phyloP scores from a whole-genome alignment of 495 filamentous ascomycete genomes.

The Penicillium herquei region DNA sequence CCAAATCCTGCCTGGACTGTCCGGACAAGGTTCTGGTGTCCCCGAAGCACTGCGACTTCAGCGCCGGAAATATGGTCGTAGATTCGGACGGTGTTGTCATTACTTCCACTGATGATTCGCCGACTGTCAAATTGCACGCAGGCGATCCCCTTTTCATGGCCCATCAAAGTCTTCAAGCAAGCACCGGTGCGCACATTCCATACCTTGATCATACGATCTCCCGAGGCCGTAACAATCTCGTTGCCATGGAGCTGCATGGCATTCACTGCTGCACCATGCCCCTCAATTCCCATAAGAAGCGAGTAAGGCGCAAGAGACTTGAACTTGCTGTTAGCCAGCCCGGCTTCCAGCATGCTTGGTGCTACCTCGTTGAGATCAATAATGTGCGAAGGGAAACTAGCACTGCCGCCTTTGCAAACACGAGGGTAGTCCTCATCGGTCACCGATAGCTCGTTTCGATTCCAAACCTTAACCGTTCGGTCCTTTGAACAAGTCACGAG shows the following conservation, averaged over 20 bases:
- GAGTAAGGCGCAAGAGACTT: constrained; percentile 57
- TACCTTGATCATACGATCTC: constrained; percentile 85
- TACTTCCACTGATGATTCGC: constrained; percentile 93
- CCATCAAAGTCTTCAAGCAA: constrained; percentile 73
- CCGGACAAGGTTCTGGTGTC: constrained; percentile 80
- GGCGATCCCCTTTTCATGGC: constrained; percentile 93
- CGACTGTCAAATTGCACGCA: constrained; percentile 97
- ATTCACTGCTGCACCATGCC: constrained; percentile 91
- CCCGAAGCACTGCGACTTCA: constrained; percentile 81
- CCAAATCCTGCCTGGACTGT: constrained; percentile 94
- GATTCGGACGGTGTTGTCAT: constrained; percentile 91
- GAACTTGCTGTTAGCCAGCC: constrained; percentile 38
- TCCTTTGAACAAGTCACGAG: constrained; percentile 97
- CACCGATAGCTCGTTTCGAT: constrained; percentile 65
- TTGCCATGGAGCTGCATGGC: constrained; percentile 86
- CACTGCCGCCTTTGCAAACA: constrained; percentile 34
- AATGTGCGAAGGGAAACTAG: constrained; percentile 53
- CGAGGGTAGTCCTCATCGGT: constrained; percentile 67
- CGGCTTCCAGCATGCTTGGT: constrained; percentile 41
- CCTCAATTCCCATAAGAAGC: constrained; percentile 73
- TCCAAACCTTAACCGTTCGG: constrained; percentile 94
- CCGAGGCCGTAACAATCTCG: constrained; percentile 90
- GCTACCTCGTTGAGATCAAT: constrained; percentile 50
- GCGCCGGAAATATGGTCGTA: constrained; percentile 82
- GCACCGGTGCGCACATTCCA: constrained; percentile 85